Conservation (phyloP, 1,139 yeast species). For the Geotrichum candidum region DNA sequence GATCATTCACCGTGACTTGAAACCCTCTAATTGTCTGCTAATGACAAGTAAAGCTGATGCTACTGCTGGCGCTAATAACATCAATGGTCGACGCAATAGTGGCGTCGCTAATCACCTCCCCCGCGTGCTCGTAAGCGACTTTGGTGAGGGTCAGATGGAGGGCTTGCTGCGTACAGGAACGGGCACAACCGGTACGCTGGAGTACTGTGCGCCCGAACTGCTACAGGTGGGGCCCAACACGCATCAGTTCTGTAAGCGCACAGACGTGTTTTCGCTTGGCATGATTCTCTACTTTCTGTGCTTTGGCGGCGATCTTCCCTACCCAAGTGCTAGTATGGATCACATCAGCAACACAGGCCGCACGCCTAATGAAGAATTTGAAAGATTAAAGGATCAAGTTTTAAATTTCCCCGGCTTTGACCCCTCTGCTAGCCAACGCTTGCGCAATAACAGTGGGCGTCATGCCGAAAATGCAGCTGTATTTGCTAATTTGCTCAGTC, state of each 20-base stretch:
- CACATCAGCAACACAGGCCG: neutral
- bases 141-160: slow-evolving; percentile 81
- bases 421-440: neutral
- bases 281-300: slow-evolving; percentile 70
- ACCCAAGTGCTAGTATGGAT: slow-evolving; percentile 25
- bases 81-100: neutral
- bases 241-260: slow-evolving; percentile 51
- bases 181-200: slow-evolving; percentile 83
- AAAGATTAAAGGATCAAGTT: slow-evolving; percentile 41
- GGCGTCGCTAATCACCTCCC: slow-evolving; percentile 42
- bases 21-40: slow-evolving; percentile 79
- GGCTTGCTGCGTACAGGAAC: slow-evolving; percentile 52
- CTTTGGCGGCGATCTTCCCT: slow-evolving; percentile 60
- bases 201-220: slow-evolving; percentile 81
- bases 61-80: neutral
- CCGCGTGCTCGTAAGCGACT: slow-evolving; percentile 71
- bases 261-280: slow-evolving; percentile 80
- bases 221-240: neutral
- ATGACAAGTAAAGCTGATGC: slow-evolving; percentile 30
- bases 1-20: slow-evolving; percentile 77
- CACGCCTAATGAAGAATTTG: slow-evolving; percentile 26
- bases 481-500: slow-evolving; percentile 39
- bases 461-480: slow-evolving; percentile 26
- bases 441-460: neutral
- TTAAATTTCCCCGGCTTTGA: slow-evolving; percentile 34